Evolutionary conservation across 495 filamentous ascomycete species (phyloP), one percentile per base, ranked within the genome.

Genomic region (Aspergillus coremiiformis): DNA sequence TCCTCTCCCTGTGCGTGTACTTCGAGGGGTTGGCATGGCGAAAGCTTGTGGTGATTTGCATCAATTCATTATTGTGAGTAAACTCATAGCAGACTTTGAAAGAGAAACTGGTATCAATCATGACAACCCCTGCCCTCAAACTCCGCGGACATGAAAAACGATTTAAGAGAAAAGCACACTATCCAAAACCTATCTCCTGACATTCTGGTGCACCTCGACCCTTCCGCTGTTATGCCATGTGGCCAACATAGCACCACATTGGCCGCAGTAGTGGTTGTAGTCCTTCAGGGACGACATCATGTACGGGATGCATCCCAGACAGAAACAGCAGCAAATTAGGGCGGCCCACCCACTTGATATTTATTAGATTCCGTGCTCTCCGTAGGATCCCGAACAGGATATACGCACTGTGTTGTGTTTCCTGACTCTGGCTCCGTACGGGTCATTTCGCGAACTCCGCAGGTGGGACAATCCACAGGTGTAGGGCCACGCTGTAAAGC

Each of bases 291-390:
- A 64, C 10, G 69, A 64, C 55, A 78, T 66, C 48, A 79, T 29
- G 57, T 79, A 80, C 5, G 78, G 77, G 48, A 80, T 71, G 51
- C 75, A 80, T 41, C 76, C 73, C 19, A 80, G 60, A 53, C 73
- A 76, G 60, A 65, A 63, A 54, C 67, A 76, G 60, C 65, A 71
- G 57, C 73, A 74, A 19, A 72, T 23, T 1, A 71, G 45, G n/a
- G 66, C 66, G 22, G 78, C 79, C 74, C 73, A 78, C 0, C 62
- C 71, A 66, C 77, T 81, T n/a, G 52, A 47, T 2, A 11, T 46
- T 39, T 26, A 26, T 21, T 52, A 26, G 14, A 33, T 12, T 11
- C 23, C 5, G 15, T 10, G 4, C n/a, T 19, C 24, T 8, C 14
- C 8, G 14, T 4, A 9, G 5, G 3, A 5, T 9, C 8, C 4